Base-by-base conservation (phyloP, 2,329 filamentous ascomycete species). In the Hypoxylon sp. region DNA sequence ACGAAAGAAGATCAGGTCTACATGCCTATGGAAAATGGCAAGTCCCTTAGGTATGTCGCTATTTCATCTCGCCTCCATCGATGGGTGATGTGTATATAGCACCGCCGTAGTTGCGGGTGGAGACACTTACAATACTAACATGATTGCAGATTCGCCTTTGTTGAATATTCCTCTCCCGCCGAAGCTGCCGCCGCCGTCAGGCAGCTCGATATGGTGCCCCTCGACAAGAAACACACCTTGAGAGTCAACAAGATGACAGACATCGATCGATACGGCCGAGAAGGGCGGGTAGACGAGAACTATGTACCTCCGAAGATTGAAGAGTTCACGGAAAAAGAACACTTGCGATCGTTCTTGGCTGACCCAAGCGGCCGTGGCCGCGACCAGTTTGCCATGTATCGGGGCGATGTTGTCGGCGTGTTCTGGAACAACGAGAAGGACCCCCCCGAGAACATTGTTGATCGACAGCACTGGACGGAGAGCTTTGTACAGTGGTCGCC, bases 371-470 rank as follows among this genome's bases (percentile, higher is more conserved):
- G 86, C 59, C 93, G 93, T 73, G 93, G 93, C 72, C 90, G 96
- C 69, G 96, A 99, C 79, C 95, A 99, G 84, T 96, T 98, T 76
- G 93, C 93, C 79, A 94, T 98, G 89, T 98, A 92, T 85, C 91
- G 93, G 58, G 92, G 91, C 73, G 96, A 99, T 58, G 91, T 91
- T 69, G 96, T 99, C 38, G 94, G 94, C 65, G 92, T 99, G 5
- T 97, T 92, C 86, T 99, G 95, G 95, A 98, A 98, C 85, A 97
- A 97, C 85, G 96, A 97, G 83, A 95, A 92, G 82, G 94, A 98
- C 67, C 82, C 86, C 21, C 94, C 95, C 3, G 96, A 99, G 81
- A 89, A 88, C 70, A 88, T 98, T 38, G 93, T 99, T 63, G 95
- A 98, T 77, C 91, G 96, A 73, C 90, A 92, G 76, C 93, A 97